A percentile compares a stretch with the other conserved stretches of the same genome.
phyloP scores from a whole-genome alignment of 169 alveolate species.

The Cryptosporidium andersoni region DNA sequence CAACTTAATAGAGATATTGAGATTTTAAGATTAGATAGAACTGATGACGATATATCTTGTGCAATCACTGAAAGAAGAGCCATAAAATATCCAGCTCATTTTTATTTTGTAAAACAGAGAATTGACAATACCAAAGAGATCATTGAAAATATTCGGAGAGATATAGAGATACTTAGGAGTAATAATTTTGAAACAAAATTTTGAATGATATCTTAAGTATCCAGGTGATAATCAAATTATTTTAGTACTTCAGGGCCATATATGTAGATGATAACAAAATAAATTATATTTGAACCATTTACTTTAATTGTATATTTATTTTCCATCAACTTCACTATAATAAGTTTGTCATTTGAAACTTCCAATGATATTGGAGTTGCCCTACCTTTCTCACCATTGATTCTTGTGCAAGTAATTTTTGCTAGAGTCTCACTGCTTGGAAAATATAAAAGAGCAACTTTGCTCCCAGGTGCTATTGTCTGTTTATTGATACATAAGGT shows the following conservation, averaged over 20 bases:
- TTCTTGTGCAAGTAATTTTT: conserved; percentile 10
- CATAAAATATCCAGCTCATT: conserved; percentile 43
- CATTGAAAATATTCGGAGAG: conserved; percentile 54
- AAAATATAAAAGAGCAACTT: conserved; percentile 33
- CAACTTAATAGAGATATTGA: conserved; percentile 34
- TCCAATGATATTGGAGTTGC: conserved; percentile 2
- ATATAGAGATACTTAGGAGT: conserved; percentile 35
- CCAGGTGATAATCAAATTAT: no score
- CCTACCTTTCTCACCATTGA: conserved; percentile 15
- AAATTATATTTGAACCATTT: conserved; percentile 7
- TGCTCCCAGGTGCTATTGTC: conserved; percentile 46
- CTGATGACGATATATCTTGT: background rate
- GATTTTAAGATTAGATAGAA: background rate
- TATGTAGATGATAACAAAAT: conserved; percentile 49
- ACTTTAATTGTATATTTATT: conserved; percentile 33
- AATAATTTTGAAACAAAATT: conserved; percentile 43
- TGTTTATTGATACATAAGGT: conserved; percentile 7
- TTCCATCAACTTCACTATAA: conserved; percentile 18
- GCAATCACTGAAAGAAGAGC: background rate
- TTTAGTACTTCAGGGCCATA: conserved; percentile 15
- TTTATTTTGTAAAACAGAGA: conserved; percentile 39
- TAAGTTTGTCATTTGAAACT: conserved; percentile 28
- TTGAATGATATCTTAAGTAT: no score
- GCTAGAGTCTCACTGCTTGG: background rate
- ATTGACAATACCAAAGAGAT: conserved; percentile 52